phyloP scores from a whole-genome alignment of 805 yeast genomes.

The Schizosaccharomyces osmophilus region DNA sequence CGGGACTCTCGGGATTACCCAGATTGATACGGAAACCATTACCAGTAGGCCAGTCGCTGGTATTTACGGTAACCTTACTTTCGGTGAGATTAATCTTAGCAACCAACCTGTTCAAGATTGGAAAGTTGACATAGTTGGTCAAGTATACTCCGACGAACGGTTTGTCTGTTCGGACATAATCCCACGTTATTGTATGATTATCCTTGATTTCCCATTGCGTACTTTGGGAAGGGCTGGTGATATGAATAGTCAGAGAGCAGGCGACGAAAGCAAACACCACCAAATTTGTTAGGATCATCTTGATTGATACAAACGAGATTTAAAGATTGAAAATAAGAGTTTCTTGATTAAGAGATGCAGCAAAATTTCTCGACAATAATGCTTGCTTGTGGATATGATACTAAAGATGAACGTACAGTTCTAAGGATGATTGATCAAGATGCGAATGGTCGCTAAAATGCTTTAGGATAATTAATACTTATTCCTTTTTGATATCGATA shows the following conservation, averaged over 20 bases:
- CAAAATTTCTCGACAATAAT: too few relatives aligned
- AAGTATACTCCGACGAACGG: neutral
- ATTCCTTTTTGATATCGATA: too few relatives aligned
- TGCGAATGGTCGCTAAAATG: too few relatives aligned
- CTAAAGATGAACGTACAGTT: too few relatives aligned
- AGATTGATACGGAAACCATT: neutral
- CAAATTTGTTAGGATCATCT: neutral
- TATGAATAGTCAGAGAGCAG: neutral
- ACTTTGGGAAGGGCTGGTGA: neutral
- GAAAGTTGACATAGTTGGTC: neutral
- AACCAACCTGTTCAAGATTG: neutral
- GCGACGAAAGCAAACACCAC: slow-evolving; percentile 8
- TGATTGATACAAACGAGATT: too few relatives aligned
- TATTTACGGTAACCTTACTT: neutral
- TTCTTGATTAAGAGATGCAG: too few relatives aligned
- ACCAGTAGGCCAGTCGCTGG: neutral
- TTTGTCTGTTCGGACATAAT: neutral
- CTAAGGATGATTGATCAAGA: too few relatives aligned
- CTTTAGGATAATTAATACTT: too few relatives aligned
- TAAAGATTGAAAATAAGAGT: too few relatives aligned
- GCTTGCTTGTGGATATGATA: too few relatives aligned
- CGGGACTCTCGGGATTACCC: neutral
- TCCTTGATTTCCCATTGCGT: neutral
- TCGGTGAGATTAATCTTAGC: neutral
- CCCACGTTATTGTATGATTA: neutral